A percentile compares a stretch with the other conserved stretches of the same genome.
Evolutionary conservation across 768 basidiomycete species (phyloP).

Genomic region (Psilocybe sp.): DNA sequence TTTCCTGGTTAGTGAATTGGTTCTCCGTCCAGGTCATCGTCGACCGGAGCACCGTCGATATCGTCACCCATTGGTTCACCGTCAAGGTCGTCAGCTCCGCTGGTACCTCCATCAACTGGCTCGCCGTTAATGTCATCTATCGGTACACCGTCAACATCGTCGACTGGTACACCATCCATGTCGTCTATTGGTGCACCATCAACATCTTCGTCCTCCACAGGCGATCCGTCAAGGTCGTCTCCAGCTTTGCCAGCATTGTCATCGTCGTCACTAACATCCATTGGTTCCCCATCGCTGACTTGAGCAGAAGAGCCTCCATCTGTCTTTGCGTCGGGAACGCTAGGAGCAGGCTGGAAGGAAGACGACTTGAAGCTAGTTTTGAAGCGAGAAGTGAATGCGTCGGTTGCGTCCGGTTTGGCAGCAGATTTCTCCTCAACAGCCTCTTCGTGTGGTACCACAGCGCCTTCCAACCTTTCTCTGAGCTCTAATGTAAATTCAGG

Average conservation of each 20-base stretch:
- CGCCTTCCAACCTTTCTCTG: slow-evolving; percentile 71
- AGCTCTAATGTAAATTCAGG: slow-evolving; percentile 80
- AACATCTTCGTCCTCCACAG: slow-evolving; percentile 29
- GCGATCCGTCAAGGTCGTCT: slow-evolving; percentile 52
- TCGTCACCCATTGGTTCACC: slow-evolving; percentile 35
- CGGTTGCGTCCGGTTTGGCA: slow-evolving; percentile 8
- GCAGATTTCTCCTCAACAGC: slow-evolving; percentile 25
- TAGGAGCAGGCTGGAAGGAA: slow-evolving; percentile 71
- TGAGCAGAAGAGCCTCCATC: slow-evolving; percentile 21
- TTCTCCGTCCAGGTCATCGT: slow-evolving; percentile 45
- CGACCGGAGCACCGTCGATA: slow-evolving; percentile 27
- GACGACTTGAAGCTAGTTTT: slow-evolving; percentile 80
- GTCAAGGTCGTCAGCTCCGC: slow-evolving; percentile 41
- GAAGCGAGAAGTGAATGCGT: slow-evolving; percentile 57
- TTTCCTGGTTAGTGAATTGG: slow-evolving; percentile 27
- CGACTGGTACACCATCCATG: slow-evolving; percentile 37
- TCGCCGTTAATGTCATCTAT: slow-evolving; percentile 35
- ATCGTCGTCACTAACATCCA: slow-evolving; percentile 31
- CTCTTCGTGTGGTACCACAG: slow-evolving; percentile 25
- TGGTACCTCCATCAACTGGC: slow-evolving; percentile 32
- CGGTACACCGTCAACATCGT: slow-evolving; percentile 36
- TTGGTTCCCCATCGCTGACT: slow-evolving; percentile 33
- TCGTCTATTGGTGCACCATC: slow-evolving; percentile 29
- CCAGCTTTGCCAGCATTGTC: slow-evolving; percentile 37
- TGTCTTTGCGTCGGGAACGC: slow-evolving; percentile 22